A percentile compares a stretch with the other conserved stretches of the same genome.
These are phyloP conservation scores for Diplodia mutila DNA, from an alignment of 2,329 filamentous ascomycete species.

Conservation along the genomic window DNA sequence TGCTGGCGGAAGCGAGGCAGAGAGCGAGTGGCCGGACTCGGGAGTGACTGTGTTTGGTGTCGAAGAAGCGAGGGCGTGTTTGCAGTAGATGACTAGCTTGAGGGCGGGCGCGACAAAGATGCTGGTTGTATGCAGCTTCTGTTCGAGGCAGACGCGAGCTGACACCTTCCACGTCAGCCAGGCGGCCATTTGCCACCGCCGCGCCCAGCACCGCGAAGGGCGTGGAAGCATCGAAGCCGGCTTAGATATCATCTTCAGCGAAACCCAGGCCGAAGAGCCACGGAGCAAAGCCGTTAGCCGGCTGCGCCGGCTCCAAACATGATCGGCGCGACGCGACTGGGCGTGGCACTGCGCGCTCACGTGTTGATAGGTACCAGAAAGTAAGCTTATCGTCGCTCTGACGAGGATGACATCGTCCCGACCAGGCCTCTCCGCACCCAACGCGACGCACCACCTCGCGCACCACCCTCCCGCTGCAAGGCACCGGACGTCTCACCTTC, in stretches of 20 bases:
- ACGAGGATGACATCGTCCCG: slow-evolving; percentile 14
- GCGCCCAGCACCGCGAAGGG: slow-evolving; percentile 2
- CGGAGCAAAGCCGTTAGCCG: neutral
- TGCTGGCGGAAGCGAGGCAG: neutral
- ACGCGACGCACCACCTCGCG: slow-evolving; percentile 13
- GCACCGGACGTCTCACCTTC: slow-evolving; percentile 23
- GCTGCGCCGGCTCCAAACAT: slow-evolving; percentile 1
- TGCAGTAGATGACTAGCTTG: neutral
- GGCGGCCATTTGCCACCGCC: slow-evolving; percentile 8
- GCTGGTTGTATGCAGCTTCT: neutral
- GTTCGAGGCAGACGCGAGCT: neutral
- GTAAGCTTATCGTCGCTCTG: slow-evolving; percentile 20
- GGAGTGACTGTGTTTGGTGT: neutral
- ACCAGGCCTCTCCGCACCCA: slow-evolving; percentile 11
- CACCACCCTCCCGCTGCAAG: neutral
- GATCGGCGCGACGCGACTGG: slow-evolving; percentile 12
- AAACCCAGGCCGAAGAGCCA: neutral
- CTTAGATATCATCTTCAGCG: neutral
- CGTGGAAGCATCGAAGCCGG: neutral
- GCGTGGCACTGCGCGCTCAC: slow-evolving; percentile 12
- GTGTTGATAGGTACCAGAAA: slow-evolving; percentile 7
- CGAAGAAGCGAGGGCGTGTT: neutral
- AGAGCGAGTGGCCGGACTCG: too few relatives aligned
- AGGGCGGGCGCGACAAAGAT: neutral
- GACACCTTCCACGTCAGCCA: slow-evolving; percentile 10